A percentile compares a stretch with the other conserved stretches of the same genome.
Conservation (phyloP, 768 basidiomycete species). For the Lentinula lateritia region DNA sequence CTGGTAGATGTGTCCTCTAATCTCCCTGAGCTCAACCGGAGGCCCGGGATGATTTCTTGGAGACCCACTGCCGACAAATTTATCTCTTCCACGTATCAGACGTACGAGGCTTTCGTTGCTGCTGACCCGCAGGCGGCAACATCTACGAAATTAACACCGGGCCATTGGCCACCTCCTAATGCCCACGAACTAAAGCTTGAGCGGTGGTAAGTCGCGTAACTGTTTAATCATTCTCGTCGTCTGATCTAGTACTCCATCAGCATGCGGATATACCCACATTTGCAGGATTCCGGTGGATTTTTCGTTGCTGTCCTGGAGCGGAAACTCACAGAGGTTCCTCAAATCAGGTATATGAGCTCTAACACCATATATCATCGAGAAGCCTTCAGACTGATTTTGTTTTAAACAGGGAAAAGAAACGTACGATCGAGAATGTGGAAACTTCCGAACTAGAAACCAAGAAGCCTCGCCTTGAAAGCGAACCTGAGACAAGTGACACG, state of each 20-base stretch:
- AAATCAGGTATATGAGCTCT: conserved; percentile 13
- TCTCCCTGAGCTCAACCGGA: conserved; percentile 66
- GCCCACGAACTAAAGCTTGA: conserved; percentile 55
- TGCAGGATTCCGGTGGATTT: conserved; percentile 96
- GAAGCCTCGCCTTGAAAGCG: conserved; percentile 37
- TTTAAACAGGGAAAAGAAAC: conserved; percentile 39
- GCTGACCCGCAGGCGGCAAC: conserved; percentile 43
- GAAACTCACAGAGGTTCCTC: conserved; percentile 16
- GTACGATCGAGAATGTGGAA: conserved; percentile 37
- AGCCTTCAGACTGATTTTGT: not conserved
- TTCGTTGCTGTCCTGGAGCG: conserved; percentile 88
- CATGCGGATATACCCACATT: conserved; percentile 87
- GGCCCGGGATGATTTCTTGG: conserved; percentile 78
- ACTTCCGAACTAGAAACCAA: conserved; percentile 41
- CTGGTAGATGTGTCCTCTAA: conserved; percentile 74
- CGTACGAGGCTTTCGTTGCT: conserved; percentile 55
- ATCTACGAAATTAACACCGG: conserved; percentile 55
- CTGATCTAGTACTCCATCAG: conserved; percentile 30
- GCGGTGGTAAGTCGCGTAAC: conserved; percentile 52
- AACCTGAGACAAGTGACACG: conserved; percentile 12
- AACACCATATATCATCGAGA: not conserved
- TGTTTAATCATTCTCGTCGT: not conserved
- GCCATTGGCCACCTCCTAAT: conserved; percentile 80
- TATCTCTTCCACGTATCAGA: conserved; percentile 44
- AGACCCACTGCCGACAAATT: conserved; percentile 59